phyloP scores from a whole-genome alignment of 306 rosid species.

The Begonia masoniana region DNA sequence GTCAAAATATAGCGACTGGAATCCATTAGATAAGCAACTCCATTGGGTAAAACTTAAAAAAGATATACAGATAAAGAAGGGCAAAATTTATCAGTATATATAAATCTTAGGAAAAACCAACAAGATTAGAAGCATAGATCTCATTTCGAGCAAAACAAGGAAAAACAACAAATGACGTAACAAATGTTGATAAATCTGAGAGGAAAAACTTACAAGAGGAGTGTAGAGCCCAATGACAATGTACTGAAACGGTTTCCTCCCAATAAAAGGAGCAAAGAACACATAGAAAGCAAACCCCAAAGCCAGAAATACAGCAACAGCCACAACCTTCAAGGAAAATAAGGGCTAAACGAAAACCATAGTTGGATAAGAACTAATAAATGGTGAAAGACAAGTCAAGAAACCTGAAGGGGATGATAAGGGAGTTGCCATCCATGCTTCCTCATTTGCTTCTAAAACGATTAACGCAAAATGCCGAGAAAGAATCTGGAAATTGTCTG shows the following conservation, averaged over 20 bases:
- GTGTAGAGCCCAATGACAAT: slow-evolving; percentile 80
- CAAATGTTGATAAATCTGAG: slow-evolving; percentile 2
- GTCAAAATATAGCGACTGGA: no score
- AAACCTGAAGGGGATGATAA: slow-evolving; percentile 93
- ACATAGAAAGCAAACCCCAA: slow-evolving; percentile 96
- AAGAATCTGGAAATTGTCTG: slow-evolving; percentile 12
- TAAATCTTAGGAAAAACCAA: slow-evolving; percentile 11
- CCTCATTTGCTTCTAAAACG: slow-evolving; percentile 55
- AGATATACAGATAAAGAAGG: no score
- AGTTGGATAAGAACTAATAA: neutral
- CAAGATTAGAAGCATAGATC: slow-evolving; percentile 38
- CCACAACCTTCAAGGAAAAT: slow-evolving; percentile 61
- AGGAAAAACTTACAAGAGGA: slow-evolving; percentile 58
- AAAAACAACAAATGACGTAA: neutral
- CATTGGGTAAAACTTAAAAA: neutral
- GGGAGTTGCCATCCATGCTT: slow-evolving; percentile 98
- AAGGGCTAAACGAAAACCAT: neutral
- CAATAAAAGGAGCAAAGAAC: slow-evolving; percentile 94
- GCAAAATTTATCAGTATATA: no score
- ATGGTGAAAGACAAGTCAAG: neutral
- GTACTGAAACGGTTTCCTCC: slow-evolving; percentile 72
- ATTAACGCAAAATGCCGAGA: slow-evolving; percentile 15
- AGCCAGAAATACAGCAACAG: slow-evolving; percentile 91
- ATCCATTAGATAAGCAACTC: no score
- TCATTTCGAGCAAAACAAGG: slow-evolving; percentile 23